Conservation (phyloP, 495 filamentous ascomycete genomes). For the Patellaria atrata region DNA sequence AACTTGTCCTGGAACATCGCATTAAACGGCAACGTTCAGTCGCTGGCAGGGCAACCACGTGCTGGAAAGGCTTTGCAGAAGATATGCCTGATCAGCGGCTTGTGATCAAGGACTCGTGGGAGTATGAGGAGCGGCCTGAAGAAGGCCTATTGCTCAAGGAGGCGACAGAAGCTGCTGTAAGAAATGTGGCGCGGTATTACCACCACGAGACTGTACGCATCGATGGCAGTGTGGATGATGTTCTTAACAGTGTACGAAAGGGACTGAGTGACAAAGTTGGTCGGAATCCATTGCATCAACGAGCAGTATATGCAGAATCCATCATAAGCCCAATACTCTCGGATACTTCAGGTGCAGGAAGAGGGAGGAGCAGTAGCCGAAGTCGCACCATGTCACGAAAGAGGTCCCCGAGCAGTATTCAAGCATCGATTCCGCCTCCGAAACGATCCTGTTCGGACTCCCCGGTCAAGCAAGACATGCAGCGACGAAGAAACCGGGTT, state of each 20-base stretch:
- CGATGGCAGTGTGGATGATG: constrained; percentile 21
- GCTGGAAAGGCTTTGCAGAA: constrained; percentile 8
- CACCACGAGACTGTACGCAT: constrained; percentile 23
- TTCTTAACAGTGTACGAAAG: constrained; percentile 21
- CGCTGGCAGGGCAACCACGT: constrained; percentile 11
- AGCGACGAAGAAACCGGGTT: constrained; percentile 13
- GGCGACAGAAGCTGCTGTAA: constrained; percentile 19
- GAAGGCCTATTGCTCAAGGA: constrained; percentile 23
- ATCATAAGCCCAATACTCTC: constrained; percentile 5
- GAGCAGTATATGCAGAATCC: constrained; percentile 4
- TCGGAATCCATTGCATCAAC: constrained; percentile 12
- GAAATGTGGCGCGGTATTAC: constrained; percentile 28
- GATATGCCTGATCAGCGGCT: constrained; percentile 4
- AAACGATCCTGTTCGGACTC: constrained; percentile 15
- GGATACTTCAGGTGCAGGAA: constrained; percentile 3
- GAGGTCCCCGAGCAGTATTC: constrained; percentile 6
- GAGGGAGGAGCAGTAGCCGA: constrained; percentile 11
- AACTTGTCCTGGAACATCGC: constrained; percentile 6
- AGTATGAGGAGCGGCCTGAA: constrained; percentile 12
- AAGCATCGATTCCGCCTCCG: constrained; percentile 7
- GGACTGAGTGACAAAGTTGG: constrained; percentile 15
- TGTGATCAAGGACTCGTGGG: constrained; percentile 20
- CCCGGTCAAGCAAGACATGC: constrained; percentile 13
- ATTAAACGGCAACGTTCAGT: constrained; percentile 12
- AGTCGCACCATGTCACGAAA: constrained; percentile 7